Evolutionary conservation across 2,329 filamentous ascomycete genomes (phyloP).

Genomic region (Penicillium crustosum): DNA sequence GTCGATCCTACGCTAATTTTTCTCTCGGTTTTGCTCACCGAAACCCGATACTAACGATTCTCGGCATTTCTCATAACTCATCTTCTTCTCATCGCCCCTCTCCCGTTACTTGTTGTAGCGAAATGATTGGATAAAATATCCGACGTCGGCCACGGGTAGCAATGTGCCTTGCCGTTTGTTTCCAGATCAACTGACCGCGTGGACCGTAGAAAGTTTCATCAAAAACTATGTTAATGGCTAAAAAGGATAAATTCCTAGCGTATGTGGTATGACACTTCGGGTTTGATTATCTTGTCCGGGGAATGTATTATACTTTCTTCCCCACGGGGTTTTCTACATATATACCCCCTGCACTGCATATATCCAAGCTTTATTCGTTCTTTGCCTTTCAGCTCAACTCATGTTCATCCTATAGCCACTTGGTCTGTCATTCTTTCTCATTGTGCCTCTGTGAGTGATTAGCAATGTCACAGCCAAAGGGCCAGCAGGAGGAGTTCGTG

Average conservation of each 20-base stretch:
- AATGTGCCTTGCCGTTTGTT: background rate
- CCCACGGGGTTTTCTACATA: slow-evolving; percentile 27
- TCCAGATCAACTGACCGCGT: background rate
- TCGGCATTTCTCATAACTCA: background rate
- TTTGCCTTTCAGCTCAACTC: background rate
- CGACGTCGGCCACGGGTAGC: background rate
- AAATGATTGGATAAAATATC: slow-evolving; percentile 1
- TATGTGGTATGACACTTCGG: background rate
- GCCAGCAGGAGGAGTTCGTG: slow-evolving; percentile 27
- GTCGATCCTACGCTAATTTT: background rate
- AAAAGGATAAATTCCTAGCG: background rate
- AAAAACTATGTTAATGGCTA: slow-evolving; percentile 4
- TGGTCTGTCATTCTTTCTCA: background rate
- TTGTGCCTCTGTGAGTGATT: background rate
- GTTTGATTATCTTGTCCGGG: slow-evolving; percentile 14
- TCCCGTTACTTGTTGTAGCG: background rate
- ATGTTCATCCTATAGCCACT: background rate
- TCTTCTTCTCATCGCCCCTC: background rate
- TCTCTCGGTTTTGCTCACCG: slow-evolving; percentile 4
- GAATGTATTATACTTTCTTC: slow-evolving; percentile 20
- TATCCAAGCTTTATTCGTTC: background rate
- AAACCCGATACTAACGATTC: background rate
- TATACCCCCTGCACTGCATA: background rate
- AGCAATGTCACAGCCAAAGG: slow-evolving; percentile 22
- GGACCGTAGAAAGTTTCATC: background rate